phyloP scores from a whole-genome alignment of 352 stramenopile genomes.

The Phytophthora hybrid region DNA sequence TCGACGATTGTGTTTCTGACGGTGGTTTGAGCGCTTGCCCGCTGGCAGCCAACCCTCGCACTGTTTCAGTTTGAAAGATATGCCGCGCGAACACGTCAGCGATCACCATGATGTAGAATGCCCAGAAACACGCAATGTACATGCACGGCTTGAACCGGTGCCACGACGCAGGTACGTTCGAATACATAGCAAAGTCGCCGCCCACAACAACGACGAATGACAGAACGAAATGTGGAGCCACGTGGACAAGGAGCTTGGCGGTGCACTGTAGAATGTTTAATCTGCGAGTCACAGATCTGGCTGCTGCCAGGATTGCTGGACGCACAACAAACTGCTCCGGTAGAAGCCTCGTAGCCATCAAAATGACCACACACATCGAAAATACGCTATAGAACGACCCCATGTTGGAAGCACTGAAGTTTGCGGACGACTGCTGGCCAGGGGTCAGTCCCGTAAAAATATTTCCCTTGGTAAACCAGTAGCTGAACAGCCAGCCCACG shows the following conservation, averaged over 20 bases:
- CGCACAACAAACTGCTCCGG: conserved; percentile 11
- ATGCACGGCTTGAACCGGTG: conserved; percentile 27
- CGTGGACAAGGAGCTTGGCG: conserved; percentile 7
- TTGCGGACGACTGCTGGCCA: conserved; percentile 7
- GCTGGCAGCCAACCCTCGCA: conserved; percentile 7
- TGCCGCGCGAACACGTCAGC: conserved; percentile 18
- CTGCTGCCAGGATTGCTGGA: no score
- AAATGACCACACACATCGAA: conserved; percentile 7
- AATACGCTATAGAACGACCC: conserved; percentile 20
- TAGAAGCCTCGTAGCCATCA: conserved; percentile 14
- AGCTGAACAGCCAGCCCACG: conserved; percentile 18
- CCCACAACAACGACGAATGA: conserved; percentile 15
- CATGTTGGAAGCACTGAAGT: conserved; percentile 12
- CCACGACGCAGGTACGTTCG: conserved; percentile 11
- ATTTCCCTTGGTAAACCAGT: conserved; percentile 17
- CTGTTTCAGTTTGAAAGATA: conserved; percentile 23
- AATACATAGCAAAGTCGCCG: conserved; percentile 14
- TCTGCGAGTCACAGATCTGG: neutral
- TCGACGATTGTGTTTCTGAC: neutral
- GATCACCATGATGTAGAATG: conserved; percentile 25
- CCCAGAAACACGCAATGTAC: conserved; percentile 31
- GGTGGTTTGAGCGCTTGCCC: no score
- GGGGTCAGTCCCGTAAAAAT: conserved; percentile 8
- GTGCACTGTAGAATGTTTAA: conserved; percentile 17
- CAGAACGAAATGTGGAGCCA: conserved; percentile 5